Conservation (phyloP, 495 filamentous ascomycete species). For the Tuber brumale region DNA sequence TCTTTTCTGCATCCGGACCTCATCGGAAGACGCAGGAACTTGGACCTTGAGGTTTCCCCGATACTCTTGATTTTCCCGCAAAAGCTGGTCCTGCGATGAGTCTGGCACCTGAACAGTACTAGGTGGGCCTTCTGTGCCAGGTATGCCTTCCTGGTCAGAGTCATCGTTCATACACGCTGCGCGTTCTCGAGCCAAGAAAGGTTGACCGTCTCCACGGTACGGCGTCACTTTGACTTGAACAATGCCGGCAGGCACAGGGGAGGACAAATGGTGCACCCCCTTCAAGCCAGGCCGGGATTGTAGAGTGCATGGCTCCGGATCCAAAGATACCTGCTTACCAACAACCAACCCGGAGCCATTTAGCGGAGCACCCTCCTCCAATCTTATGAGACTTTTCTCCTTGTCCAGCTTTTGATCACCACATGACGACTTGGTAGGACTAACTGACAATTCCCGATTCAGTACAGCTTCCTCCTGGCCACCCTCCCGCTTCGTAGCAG, state of each 20-base stretch:
- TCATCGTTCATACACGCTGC: neutral
- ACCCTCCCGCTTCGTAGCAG: neutral
- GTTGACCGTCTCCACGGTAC: conserved; percentile 10
- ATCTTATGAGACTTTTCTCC: neutral
- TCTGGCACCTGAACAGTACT: neutral
- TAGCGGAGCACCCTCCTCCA: neutral
- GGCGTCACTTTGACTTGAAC: conserved; percentile 33
- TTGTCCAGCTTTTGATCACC: neutral
- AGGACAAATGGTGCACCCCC: neutral
- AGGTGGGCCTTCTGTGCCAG: neutral
- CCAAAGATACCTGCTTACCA: neutral
- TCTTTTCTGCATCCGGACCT: neutral
- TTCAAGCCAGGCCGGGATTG: neutral
- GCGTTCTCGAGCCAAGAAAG: neutral
- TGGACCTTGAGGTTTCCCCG: neutral
- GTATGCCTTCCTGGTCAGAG: neutral
- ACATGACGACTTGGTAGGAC: neutral
- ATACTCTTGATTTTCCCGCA: neutral
- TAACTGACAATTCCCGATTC: neutral
- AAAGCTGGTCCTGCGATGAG: neutral
- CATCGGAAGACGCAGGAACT: neutral
- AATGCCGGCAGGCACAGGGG: conserved; percentile 11
- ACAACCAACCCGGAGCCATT: neutral
- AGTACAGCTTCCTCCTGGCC: neutral
- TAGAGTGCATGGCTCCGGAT: neutral